These are phyloP conservation scores for Carex parvula DNA, from an alignment of 176 grass and related monocot genomes.

Conservation along the genomic window DNA sequence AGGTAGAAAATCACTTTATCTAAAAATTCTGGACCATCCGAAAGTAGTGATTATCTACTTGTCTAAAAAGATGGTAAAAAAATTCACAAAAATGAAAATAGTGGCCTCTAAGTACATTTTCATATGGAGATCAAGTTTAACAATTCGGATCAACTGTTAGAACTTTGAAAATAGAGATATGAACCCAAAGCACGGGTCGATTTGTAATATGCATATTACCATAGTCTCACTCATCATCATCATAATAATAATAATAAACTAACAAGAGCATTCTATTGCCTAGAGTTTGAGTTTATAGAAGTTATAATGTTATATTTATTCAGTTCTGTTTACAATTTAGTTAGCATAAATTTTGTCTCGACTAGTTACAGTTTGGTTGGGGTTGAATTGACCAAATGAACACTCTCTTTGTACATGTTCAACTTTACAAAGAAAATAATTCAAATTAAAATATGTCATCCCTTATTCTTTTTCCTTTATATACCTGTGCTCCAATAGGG, in stretches of 20 bases:
- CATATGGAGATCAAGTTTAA: too few relatives aligned
- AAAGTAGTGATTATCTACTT: too few relatives aligned
- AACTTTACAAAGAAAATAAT: constrained; percentile 32
- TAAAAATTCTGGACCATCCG: too few relatives aligned
- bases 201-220: too few relatives aligned
- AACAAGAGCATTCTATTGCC: background rate
- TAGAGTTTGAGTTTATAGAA: background rate
- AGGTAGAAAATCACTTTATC: too few relatives aligned
- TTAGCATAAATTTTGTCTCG: background rate
- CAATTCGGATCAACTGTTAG: too few relatives aligned
- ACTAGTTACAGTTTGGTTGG: background rate
- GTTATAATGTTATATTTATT: background rate
- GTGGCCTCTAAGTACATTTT: too few relatives aligned
- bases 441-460: background rate
- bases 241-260: background rate
- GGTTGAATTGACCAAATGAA: background rate
- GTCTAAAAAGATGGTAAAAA: too few relatives aligned
- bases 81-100: too few relatives aligned
- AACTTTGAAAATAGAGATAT: too few relatives aligned
- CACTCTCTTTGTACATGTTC: background rate
- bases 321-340: background rate
- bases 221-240: too few relatives aligned
- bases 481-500: constrained; percentile 96
- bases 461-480: background rate
- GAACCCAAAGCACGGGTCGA: too few relatives aligned